Evolutionary conservation across 176 grass and related monocot species (phyloP), one percentile per base, ranked within the genome.

Genomic region (Oryza glumipatula): DNA sequence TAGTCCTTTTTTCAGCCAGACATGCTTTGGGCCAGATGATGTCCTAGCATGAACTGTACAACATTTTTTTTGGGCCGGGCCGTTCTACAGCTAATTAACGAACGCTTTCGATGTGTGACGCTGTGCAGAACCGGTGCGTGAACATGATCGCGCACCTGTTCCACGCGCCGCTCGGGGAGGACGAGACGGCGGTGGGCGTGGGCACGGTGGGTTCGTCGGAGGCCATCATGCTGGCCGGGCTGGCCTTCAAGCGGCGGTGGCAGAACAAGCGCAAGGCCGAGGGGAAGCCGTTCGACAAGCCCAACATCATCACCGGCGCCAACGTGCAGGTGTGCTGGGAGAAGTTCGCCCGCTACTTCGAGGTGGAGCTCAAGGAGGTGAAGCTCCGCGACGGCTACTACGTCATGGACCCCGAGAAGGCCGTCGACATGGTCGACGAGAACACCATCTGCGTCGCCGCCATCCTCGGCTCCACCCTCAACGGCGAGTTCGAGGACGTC

Each of bases 281-380:
- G 83, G 96, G 96, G 39, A 99, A 99, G 80, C 93, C 96, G 0
- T 88, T 84, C 52, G 96, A 99, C 93, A 99, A 89, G 83, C 96
- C 96, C 77, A 99, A 99, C 87, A 99, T 99, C 38, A 84, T 99
- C 91, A 99, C 96, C 4, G 96, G 96, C 51, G 96, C 96, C 72
- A 99, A 99, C 65, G 96, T 99, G 28, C 96, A 98, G 96, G 96
- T 98, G 3, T 99, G 97, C 79, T 99, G 97, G 97, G 97, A 99
- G 46, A 99, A 99, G 61, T 99, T 99, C 74, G 97, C 97, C 2
- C 28, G 92, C 72, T 99, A 99, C 86, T 99, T 99, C 6, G 97
- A 99, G 68, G 97, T 99, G 70, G 97, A 99, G 82, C 89, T 99
- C 12, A 77, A 90, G 91, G 97, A 99, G 83, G 97, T 99, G 84